Base-by-base conservation (phyloP, 768 basidiomycete genomes). In the Lentinula sp. region DNA sequence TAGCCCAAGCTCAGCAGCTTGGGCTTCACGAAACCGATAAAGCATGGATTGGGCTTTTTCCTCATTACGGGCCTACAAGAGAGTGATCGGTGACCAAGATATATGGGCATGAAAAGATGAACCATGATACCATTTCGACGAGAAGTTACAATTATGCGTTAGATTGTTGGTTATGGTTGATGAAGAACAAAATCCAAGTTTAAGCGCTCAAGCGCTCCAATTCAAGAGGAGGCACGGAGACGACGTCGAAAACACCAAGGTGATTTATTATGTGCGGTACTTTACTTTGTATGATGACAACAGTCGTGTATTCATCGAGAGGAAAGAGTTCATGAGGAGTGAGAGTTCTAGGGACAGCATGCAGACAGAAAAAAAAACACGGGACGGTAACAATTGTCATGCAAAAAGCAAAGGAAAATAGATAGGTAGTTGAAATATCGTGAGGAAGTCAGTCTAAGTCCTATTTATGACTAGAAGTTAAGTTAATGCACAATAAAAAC, bases 1-100 rank as follows among this genome's bases (percentile, higher is more conserved):
- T 23, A 99, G 83, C 41, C 96, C 95, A 66, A 98, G 87, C 78
- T 98, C 95, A 37, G 91, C 90, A 0, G 93, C 95, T 71, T 99
- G 96, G 49, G 93, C 91, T 76, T 98, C 95, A 59, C 96, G 90
- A 76, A 99, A 98, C 61, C 94, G 91, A 71, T 93, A 93, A 35
- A 93, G 81, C 90, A 93, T 94, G 16, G 90, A 93, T 74, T 96
- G 95, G 1, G 95, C 93, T 73, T 98, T 99, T 75, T 98, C 96
- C 73, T 95, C 91, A 88, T 98, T 98, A 73, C 95, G 90, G 63
- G 95, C 95, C 95, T 93, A 67, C 50, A 73, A 12, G 3, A 23
- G n/a, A 48, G 28, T 28, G 28, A 28, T 28, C 28, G 4, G 28
- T 16, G 12, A 8, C 23, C 10, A 23, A n/a, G 16, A 43, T 15